A percentile compares a stretch with the other conserved stretches of the same genome.
Evolutionary conservation across 148 eudicot genomes (phyloP).

Genomic region (Vaccinium vitisidaea): DNA sequence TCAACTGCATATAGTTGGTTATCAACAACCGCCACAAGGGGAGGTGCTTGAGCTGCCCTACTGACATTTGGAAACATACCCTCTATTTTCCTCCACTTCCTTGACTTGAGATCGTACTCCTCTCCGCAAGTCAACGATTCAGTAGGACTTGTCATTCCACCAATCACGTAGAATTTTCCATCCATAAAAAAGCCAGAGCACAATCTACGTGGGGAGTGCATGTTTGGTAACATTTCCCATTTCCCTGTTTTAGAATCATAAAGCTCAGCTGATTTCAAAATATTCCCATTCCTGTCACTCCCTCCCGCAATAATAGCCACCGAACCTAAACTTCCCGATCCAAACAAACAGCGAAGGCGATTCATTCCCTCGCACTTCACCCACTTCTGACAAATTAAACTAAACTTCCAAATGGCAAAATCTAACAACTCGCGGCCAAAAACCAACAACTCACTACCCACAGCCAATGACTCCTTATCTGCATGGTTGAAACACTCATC

Average conservation of each 20-base stretch:
- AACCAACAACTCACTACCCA: conserved; percentile 38
- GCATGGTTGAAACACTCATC: conserved; percentile 45
- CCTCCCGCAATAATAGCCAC: conserved; percentile 45
- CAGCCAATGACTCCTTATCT: conserved; percentile 42
- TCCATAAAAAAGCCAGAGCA: conserved; percentile 44
- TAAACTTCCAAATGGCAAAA: conserved; percentile 40
- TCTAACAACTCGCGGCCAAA: conserved; percentile 40
- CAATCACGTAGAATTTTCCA: conserved; percentile 38
- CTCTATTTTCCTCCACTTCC: conserved; percentile 39
- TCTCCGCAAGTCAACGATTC: conserved; percentile 38
- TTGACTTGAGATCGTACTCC: conserved; percentile 30
- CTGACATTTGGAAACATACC: conserved; percentile 40
- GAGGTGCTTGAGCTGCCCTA: conserved; percentile 46
- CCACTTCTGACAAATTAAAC: conserved; percentile 27
- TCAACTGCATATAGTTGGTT: conserved; percentile 44
- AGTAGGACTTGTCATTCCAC: conserved; percentile 39
- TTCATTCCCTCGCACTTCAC: conserved; percentile 37
- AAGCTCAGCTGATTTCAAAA: conserved; percentile 36
- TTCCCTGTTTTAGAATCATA: conserved; percentile 35
- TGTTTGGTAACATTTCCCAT: conserved; percentile 41
- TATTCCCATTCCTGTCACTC: conserved; percentile 38
- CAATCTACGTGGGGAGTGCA: conserved; percentile 39
- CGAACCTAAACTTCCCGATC: conserved; percentile 35
- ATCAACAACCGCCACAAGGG: conserved; percentile 45
- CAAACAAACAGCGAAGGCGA: conserved; percentile 38